Conservation (phyloP, 2,329 filamentous ascomycete genomes). For the Pseudogymnoascus sp. region DNA sequence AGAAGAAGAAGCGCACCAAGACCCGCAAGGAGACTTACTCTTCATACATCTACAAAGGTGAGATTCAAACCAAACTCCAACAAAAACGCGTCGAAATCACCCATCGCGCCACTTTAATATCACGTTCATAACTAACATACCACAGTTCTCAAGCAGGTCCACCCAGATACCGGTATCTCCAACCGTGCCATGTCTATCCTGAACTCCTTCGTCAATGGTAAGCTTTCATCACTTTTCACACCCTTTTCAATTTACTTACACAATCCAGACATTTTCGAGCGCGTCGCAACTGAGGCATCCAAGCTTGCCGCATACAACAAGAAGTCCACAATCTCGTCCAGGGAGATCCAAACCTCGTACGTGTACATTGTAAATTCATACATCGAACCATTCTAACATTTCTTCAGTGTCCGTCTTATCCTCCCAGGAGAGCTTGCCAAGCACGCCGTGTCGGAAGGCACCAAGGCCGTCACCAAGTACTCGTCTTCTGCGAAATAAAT, state of each 20-base stretch:
- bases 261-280: conserved; percentile 90
- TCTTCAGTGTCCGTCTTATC: conserved; percentile 74
- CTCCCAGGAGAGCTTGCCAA: conserved; percentile 98
- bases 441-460: conserved; percentile 98
- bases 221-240: conserved; percentile 29
- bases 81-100: not conserved
- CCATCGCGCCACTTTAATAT: conserved; percentile 11
- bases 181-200: conserved; percentile 99
- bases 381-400: not conserved
- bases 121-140: conserved; percentile 30
- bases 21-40: conserved; percentile 99
- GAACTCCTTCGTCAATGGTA: conserved; percentile 99
- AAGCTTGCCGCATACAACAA: conserved; percentile 99
- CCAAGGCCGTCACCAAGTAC: conserved; percentile 99
- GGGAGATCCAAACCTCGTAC: conserved; percentile 96
- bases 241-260: conserved; percentile 20
- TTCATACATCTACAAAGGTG: conserved; percentile 99
- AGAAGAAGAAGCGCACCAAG: conserved; percentile 99
- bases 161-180: conserved; percentile 99
- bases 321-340: conserved; percentile 99
- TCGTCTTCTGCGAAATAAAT: conserved; percentile 97
- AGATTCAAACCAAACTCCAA: conserved; percentile 28
- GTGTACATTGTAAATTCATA: conserved; percentile 41
- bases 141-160: conserved; percentile 97
- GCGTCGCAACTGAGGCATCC: conserved; percentile 94